Evolutionary conservation across 176 grass and related monocot genomes (phyloP).

Genomic region (Poa annua): DNA sequence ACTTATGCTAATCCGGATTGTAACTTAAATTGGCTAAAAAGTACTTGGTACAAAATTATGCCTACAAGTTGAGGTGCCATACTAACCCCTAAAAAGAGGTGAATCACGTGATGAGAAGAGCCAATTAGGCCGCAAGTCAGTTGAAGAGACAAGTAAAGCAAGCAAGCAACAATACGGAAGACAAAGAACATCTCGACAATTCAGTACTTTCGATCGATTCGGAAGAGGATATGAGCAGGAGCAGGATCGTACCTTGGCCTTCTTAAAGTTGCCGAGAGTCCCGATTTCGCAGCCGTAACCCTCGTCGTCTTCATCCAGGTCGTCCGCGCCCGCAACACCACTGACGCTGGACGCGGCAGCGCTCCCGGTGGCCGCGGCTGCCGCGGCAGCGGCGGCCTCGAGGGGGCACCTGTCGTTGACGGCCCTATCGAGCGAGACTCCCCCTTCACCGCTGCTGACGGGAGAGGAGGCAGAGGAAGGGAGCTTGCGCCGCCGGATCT

Average conservation of each 20-base stretch:
- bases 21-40: background rate
- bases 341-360: slow-evolving; percentile 43
- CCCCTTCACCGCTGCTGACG: background rate
- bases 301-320: slow-evolving; percentile 68
- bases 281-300: slow-evolving; percentile 66
- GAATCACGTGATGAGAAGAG: background rate
- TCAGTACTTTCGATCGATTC: too few species aligned
- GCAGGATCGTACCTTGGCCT: slow-evolving; percentile 58
- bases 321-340: slow-evolving; percentile 35
- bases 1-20: background rate
- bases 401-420: slow-evolving; percentile 53
- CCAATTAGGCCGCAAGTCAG: background rate
- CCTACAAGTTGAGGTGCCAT: background rate
- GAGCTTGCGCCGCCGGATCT: slow-evolving; percentile 31
- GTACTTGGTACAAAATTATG: background rate
- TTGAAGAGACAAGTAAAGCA: background rate
- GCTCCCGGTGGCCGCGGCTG: slow-evolving; percentile 42
- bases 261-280: slow-evolving; percentile 62
- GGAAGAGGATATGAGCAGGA: background rate
- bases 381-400: slow-evolving; percentile 46
- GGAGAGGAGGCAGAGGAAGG: background rate
- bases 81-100: background rate
- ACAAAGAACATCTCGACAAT: background rate
- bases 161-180: background rate
- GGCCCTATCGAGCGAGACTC: slow-evolving; percentile 31